These are phyloP conservation scores for Phytophthora foliorum DNA, from an alignment of 352 stramenopile genomes.

Conservation along the genomic window DNA sequence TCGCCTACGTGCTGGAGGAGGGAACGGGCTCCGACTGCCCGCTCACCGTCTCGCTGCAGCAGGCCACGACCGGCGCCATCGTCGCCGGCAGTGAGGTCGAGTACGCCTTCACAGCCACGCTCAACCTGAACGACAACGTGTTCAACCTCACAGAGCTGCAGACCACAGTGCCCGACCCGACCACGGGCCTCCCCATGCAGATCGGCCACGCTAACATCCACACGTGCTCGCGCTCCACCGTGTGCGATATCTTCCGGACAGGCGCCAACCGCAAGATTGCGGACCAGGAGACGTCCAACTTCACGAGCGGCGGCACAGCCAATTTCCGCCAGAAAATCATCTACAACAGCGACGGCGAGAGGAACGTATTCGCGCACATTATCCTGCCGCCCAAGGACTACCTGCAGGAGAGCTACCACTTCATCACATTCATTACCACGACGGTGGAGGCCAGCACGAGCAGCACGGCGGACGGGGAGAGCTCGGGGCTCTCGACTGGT, in stretches of 20 bases:
- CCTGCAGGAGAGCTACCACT: constrained; percentile 76
- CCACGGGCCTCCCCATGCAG: constrained; percentile 65
- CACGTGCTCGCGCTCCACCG: constrained; percentile 69
- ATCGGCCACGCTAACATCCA: constrained; percentile 84
- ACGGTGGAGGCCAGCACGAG: constrained; percentile 35
- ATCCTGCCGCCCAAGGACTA: constrained; percentile 69
- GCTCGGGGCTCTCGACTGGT: constrained; percentile 49
- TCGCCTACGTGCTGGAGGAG: constrained; percentile 68
- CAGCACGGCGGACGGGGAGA: constrained; percentile 15
- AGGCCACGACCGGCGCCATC: constrained; percentile 53
- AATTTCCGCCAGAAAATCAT: constrained; percentile 71
- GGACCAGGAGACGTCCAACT: constrained; percentile 81
- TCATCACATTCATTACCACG: constrained; percentile 81
- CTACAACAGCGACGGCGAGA: constrained; percentile 57
- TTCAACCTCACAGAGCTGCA: constrained; percentile 78
- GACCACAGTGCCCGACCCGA: constrained; percentile 60
- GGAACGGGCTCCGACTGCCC: constrained; percentile 59
- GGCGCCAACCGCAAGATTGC: constrained; percentile 74
- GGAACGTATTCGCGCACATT: constrained; percentile 84
- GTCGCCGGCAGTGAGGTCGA: constrained; percentile 47
- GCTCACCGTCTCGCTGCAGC: constrained; percentile 64
- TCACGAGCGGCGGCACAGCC: constrained; percentile 63
- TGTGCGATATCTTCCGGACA: constrained; percentile 81
- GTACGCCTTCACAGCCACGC: constrained; percentile 78
- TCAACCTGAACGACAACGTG: constrained; percentile 74